Base-by-base conservation (phyloP, 352 stramenopile species). In the Blastocystis sp. region DNA sequence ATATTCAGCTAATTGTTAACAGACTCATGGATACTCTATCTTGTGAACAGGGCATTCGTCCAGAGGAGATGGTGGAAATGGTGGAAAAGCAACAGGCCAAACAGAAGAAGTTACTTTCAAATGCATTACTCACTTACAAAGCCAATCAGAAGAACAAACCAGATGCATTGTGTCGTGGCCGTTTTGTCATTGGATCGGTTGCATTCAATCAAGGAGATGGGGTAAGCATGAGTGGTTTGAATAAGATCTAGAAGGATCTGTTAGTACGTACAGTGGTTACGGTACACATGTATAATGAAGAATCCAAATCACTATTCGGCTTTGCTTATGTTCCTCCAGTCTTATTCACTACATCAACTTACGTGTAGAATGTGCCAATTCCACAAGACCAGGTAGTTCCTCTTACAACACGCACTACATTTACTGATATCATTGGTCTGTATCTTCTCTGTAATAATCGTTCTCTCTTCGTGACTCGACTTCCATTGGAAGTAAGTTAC, bases 1-100 rank as follows among this genome's bases (percentile, higher is more conserved):
- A 94, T 74, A 88, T 97, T 11, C 92, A 96, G 56, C 92, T 92
- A 71, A 88, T 95, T 56, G 91, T 91, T 73, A 87, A 90, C 65
- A 56, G 81, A n/a, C 54, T 83, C 21, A 58, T 87, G 56, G 69
- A 81, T 0, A 42, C 63, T 19, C 19, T 63, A 75, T 57, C 46
- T 87, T 27, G 3, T 46, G 39, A 43, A 32, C 3, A 12, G 12
- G 14, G 3, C 27, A 16, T n/a, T 0, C 24, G 42, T 43, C 19
- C 32, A 3, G 7, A 49, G 2, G 5, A 46, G 1, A 49, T 74
- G 1, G 2, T 52, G n/a, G 11, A 49, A 51, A 74, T 43, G 1
- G 11, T 74, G 16, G 59, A 69, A 19, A 19, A 37, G 2, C 42
- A 51, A 11, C 29, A 51, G 14, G 19, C 2, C 11, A n/a, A 74